These are phyloP conservation scores for Phyllosticta citriasiana DNA, from an alignment of 2,329 filamentous ascomycete species.

Conservation along the genomic window DNA sequence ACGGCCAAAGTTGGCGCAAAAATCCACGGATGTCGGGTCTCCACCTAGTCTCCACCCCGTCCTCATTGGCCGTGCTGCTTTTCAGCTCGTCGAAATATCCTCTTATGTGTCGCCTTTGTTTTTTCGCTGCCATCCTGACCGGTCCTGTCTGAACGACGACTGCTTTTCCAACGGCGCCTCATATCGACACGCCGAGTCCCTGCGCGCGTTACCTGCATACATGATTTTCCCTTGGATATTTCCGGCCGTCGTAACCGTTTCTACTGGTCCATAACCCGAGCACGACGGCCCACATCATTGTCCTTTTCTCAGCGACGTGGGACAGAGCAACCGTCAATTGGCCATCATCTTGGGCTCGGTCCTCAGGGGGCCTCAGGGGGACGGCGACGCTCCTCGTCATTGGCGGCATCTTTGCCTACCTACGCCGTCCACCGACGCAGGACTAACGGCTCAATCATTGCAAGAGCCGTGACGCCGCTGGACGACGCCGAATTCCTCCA, in stretches of 20 bases:
- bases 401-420: slow-evolving; percentile 17
- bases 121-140: background rate
- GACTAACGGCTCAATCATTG: slow-evolving; percentile 20
- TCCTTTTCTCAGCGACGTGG: background rate
- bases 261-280: background rate
- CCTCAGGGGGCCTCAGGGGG: slow-evolving; percentile 22
- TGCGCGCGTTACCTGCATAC: background rate
- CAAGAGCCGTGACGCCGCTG: slow-evolving; percentile 28
- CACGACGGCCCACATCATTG: background rate
- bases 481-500: slow-evolving; percentile 29
- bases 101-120: background rate
- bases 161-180: background rate
- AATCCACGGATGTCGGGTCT: no score
- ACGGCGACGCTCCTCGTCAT: slow-evolving; percentile 21
- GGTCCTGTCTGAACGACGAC: background rate
- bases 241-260: background rate
- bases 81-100: background rate
- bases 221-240: background rate
- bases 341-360: slow-evolving; percentile 28
- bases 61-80: slow-evolving; percentile 9
- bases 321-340: slow-evolving; percentile 14
- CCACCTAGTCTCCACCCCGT: background rate
- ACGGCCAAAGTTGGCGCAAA: no score
- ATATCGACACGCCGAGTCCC: no score
- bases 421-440: slow-evolving; percentile 25